These are phyloP conservation scores for Hypoxylon rickii DNA, from an alignment of 495 filamentous ascomycete species.

Conservation along the genomic window DNA sequence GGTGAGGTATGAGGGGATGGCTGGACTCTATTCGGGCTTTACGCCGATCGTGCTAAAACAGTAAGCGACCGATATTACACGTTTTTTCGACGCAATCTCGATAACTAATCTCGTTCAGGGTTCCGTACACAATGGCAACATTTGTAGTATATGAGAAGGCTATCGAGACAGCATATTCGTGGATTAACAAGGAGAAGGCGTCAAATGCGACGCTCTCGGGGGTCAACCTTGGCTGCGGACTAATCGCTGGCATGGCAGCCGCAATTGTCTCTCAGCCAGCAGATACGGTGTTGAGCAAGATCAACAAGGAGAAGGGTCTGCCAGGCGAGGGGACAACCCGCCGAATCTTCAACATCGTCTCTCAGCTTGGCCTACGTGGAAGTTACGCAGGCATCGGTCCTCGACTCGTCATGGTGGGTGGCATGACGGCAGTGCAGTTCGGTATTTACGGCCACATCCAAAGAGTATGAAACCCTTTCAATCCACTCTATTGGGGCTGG, in stretches of 20 bases:
- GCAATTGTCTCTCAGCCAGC: constrained; percentile 85
- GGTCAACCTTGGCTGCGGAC: constrained; percentile 81
- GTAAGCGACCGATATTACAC: constrained; percentile 30
- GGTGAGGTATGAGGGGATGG: constrained; percentile 66
- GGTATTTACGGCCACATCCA: constrained; percentile 81
- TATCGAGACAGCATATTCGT: constrained; percentile 64
- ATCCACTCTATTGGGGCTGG: background rate
- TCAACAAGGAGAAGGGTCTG: constrained; percentile 84
- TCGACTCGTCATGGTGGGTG: constrained; percentile 73
- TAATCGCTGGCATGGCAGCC: constrained; percentile 85
- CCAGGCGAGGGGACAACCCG: constrained; percentile 76
- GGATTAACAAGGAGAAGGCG: constrained; percentile 64
- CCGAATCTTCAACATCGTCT: constrained; percentile 78
- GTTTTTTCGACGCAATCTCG: background rate
- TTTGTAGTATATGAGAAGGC: constrained; percentile 91
- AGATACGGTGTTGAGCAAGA: constrained; percentile 88
- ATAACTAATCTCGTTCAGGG: constrained; percentile 36
- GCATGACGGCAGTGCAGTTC: constrained; percentile 79
- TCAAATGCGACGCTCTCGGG: constrained; percentile 67
- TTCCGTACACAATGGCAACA: constrained; percentile 90
- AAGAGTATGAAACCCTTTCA: constrained; percentile 41
- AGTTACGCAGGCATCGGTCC: constrained; percentile 78
- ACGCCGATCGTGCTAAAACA: constrained; percentile 78
- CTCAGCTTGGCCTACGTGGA: constrained; percentile 76
- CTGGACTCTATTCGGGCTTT: constrained; percentile 76